Evolutionary conservation across 306 rosid genomes (phyloP).

Genomic region (Gastrolobium bilobum): DNA sequence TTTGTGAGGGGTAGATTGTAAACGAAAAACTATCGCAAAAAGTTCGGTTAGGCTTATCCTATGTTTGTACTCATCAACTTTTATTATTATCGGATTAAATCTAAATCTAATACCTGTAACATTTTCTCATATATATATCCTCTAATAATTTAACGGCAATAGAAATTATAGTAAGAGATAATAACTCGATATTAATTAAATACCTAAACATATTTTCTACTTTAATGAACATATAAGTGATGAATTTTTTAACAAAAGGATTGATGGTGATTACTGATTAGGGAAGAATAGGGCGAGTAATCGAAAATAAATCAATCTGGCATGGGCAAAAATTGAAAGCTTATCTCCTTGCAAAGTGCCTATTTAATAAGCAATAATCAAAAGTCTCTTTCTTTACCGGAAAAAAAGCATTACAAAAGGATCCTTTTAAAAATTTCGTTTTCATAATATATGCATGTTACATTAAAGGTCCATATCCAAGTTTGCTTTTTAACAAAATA

Average conservation of each 20-base stretch:
- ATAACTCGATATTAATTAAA: not conserved
- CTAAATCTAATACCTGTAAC: too few species aligned
- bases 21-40: too few species aligned
- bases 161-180: too few species aligned
- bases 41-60: too few species aligned
- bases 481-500: not conserved
- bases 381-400: constrained; percentile 6
- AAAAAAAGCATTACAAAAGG: constrained; percentile 24
- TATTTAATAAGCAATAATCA: constrained; percentile 13
- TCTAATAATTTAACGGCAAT: too few species aligned
- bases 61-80: too few species aligned
- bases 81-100: too few species aligned
- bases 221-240: not conserved
- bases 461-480: constrained; percentile 22
- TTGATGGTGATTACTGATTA: not conserved
- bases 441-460: not conserved
- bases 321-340: not conserved
- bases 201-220: not conserved
- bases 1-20: too few species aligned
- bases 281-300: not conserved
- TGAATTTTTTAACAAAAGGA: not conserved
- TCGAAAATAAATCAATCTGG: not conserved
- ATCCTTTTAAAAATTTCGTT: constrained; percentile 5
- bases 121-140: too few species aligned
- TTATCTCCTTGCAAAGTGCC: not conserved